These are phyloP conservation scores for Plasmodium yoelii DNA, from an alignment of 169 alveolate genomes.

Conservation along the genomic window DNA sequence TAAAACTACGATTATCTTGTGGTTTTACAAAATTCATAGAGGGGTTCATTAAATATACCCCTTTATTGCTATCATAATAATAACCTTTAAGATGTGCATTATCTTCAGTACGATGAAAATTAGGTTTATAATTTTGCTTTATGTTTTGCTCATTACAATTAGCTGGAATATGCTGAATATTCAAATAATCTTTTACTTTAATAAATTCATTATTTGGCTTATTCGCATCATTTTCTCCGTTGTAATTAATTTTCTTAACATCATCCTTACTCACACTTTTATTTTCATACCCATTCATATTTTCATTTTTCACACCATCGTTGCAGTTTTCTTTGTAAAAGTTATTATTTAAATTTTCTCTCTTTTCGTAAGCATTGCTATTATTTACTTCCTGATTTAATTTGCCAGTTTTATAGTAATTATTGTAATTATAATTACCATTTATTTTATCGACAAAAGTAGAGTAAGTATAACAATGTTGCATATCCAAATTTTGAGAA, in stretches of 20 bases:
- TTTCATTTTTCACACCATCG: conserved; percentile 7
- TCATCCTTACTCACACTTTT: not conserved
- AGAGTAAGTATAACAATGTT: conserved; percentile 1
- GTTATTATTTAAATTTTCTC: conserved; percentile 1
- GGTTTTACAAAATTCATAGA: no score
- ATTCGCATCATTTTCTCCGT: not conserved
- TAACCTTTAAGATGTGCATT: no score
- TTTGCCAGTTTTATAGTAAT: not conserved
- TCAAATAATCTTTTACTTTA: conserved; percentile 4
- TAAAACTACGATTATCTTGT: no score
- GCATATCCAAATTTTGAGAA: not conserved
- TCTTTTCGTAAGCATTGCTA: not conserved
- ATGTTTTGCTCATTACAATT: not conserved
- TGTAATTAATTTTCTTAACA: not conserved
- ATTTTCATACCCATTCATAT: not conserved
- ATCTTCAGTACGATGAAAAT: no score
- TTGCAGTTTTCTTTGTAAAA: not conserved
- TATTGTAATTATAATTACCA: not conserved
- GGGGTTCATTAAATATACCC: no score
- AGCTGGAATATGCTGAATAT: not conserved
- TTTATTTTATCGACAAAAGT: conserved; percentile 11
- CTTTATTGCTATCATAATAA: no score
- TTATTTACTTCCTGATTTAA: conserved; percentile 18
- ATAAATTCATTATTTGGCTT: conserved; percentile 1
- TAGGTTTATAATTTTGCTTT: not conserved